A percentile compares a stretch with the other conserved stretches of the same genome.
Conservation (phyloP, 192 early-diverging fungal species). For the Mortierella alpina region DNA sequence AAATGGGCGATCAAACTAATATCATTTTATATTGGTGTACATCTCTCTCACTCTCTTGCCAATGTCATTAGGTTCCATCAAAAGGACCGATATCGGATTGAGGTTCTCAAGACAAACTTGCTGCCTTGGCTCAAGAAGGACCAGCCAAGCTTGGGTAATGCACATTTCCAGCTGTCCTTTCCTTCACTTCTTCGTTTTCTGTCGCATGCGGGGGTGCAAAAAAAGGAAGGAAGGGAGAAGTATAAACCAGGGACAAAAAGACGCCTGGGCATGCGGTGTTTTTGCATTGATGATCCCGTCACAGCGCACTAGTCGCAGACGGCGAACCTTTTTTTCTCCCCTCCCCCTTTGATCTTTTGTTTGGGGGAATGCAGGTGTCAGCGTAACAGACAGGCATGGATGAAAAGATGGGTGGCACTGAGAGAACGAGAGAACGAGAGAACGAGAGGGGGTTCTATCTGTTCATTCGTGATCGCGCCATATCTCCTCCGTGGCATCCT, state of each 20-base stretch:
- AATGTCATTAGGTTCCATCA: constrained; percentile 45
- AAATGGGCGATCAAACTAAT: no score
- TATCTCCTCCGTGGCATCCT: neutral
- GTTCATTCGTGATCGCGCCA: no score
- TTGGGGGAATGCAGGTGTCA: no score
- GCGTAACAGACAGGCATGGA: no score
- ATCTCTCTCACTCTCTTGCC: no score
- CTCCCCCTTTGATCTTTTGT: no score
- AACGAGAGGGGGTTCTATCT: no score
- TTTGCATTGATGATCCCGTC: constrained; percentile 20
- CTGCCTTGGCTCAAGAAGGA: constrained; percentile 54
- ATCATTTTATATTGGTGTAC: no score
- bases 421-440: no score
- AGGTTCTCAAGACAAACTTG: constrained; percentile 48
- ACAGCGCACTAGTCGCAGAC: constrained; percentile 1
- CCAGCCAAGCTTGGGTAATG: constrained; percentile 38
- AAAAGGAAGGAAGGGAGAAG: constrained; percentile 4
- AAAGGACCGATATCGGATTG: constrained; percentile 54
- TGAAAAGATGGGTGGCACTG: no score
- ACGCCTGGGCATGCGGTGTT: neutral
- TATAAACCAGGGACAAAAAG: neutral
- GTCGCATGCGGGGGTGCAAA: neutral
- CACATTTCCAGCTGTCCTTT: neutral
- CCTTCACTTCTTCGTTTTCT: constrained; percentile 1
- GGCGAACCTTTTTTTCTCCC: neutral